These are phyloP conservation scores for Beauveria scarabaeidicola DNA, from an alignment of 2,329 filamentous ascomycete genomes.

Conservation along the genomic window DNA sequence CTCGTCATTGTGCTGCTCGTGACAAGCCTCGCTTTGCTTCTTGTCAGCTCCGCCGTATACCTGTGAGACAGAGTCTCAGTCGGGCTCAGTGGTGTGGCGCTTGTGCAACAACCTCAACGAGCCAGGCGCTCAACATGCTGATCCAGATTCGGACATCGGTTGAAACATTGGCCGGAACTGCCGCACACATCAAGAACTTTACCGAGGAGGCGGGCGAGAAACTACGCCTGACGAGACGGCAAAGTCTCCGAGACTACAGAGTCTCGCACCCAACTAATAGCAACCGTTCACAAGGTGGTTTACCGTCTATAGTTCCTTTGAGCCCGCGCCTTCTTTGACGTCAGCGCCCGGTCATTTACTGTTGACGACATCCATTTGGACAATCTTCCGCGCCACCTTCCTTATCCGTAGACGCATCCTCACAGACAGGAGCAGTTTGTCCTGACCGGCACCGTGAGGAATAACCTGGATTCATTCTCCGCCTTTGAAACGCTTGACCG, in stretches of 20 bases:
- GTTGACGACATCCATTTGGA: conserved; percentile 36
- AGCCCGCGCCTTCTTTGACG: conserved; percentile 40
- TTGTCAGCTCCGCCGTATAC: conserved; percentile 38
- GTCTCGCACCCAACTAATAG: background rate
- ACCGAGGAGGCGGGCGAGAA: conserved; percentile 21
- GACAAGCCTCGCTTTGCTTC: conserved; percentile 35
- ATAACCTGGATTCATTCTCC: conserved; percentile 37
- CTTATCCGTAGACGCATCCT: conserved; percentile 35
- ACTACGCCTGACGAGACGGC: conserved; percentile 16
- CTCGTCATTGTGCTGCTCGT: conserved; percentile 41
- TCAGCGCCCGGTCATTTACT: conserved; percentile 26
- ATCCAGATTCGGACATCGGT: conserved; percentile 29
- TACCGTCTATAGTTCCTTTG: conserved; percentile 39
- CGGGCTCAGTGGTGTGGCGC: conserved; percentile 25
- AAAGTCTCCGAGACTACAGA: conserved; percentile 12
- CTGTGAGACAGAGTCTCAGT: conserved; percentile 20
- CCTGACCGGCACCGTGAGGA: conserved; percentile 36
- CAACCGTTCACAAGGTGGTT: conserved; percentile 30
- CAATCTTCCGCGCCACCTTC: conserved; percentile 29
- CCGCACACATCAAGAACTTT: conserved; percentile 28
- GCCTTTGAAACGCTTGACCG: conserved; percentile 27
- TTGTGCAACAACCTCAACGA: conserved; percentile 24
- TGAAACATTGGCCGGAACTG: conserved; percentile 29
- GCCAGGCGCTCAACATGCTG: conserved; percentile 26
- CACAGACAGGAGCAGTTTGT: conserved; percentile 42